Base-by-base conservation (phyloP, 2,329 filamentous ascomycete species). In the Botryotinia narcissicola region DNA sequence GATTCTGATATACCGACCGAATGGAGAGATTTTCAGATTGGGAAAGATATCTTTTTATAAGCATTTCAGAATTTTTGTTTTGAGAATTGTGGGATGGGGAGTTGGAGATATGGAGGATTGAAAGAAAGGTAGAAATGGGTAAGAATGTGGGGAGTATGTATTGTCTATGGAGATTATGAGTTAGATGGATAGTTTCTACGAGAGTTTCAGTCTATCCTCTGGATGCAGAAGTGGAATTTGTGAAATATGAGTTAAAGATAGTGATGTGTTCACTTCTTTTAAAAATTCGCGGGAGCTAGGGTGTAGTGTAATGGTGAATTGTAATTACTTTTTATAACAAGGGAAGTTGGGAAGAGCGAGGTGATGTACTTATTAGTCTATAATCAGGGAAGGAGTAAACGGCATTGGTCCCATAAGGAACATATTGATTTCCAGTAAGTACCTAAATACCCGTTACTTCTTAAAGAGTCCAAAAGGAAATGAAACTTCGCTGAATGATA, bases 141-240 rank as follows among this genome's bases (percentile, higher is more conserved):
- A 4, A 10, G 18, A 10, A 16, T 4, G 8, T 54, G 51, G n/a
- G 3, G 4, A 35, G 35, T 20, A 7, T 59, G 54, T 20, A 35
- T 2, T 4, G 8, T 59, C 18, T 9, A 22, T 22, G 20, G 9
- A 59, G 57, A 59, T 2, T 12, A 3, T 10, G 16, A 2, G 10
- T 35, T 22, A 5, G 57, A 35, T 59, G 22, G 6, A 57, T 35
- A 12, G 3, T 22, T 35, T 32, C 8, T 20, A 22, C 12, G 29
- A 10, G 6, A 4, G 1, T 59, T 6, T 16, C 10, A 8, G 7
- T 18, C n/a, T 51, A 4, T n/a, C 1, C 4, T 1, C 4, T 8
- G 12, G 12, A 3, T 16, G 14, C 5, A 0, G 48, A n/a, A 6
- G 16, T 1, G 3, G 25, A 29, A 29, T 1, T 16, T n/a, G n/a